phyloP scores from a whole-genome alignment of 306 rosid species.

The Biancaea sappan region DNA sequence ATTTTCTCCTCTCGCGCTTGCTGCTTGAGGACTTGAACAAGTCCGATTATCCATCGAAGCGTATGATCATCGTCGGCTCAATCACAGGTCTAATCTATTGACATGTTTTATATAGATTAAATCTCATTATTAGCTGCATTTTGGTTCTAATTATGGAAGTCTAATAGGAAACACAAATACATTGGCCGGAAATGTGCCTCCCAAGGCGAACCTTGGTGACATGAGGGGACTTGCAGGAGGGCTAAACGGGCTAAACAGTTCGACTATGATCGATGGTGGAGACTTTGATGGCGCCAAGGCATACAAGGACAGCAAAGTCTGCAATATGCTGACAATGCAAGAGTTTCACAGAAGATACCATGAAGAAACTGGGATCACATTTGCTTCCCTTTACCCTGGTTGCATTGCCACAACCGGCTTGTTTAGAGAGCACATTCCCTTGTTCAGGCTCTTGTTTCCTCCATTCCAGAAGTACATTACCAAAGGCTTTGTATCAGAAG shows the following conservation, averaged over 20 bases:
- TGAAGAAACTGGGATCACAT: conserved; percentile 91
- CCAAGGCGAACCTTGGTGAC: conserved; percentile 98
- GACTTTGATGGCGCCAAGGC: conserved; percentile 98
- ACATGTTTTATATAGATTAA: background rate
- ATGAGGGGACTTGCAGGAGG: conserved; percentile 94
- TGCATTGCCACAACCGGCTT: conserved; percentile 98
- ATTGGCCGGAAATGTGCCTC: conserved; percentile 99
- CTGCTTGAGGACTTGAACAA: conserved; percentile 76
- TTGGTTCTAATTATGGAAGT: conserved; percentile 30
- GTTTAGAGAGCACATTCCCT: conserved; percentile 95
- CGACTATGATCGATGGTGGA: conserved; percentile 94
- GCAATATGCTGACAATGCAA: conserved; percentile 98
- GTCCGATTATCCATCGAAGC: conserved; percentile 87
- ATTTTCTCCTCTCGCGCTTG: conserved; percentile 88
- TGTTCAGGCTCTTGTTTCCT: conserved; percentile 90
- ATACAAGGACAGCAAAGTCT: conserved; percentile 98
- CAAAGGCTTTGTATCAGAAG: conserved; percentile 95
- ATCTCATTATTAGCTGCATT: conserved; percentile 1
- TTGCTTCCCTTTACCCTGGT: conserved; percentile 94
- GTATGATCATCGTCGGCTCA: conserved; percentile 93
- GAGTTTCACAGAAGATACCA: conserved; percentile 84
- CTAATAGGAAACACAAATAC: conserved; percentile 91
- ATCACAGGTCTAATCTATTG: conserved; percentile 67
- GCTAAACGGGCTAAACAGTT: conserved; percentile 77
- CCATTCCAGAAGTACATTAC: conserved; percentile 98